Conservation (phyloP, 768 basidiomycete genomes). For the Lyophyllum decastes region DNA sequence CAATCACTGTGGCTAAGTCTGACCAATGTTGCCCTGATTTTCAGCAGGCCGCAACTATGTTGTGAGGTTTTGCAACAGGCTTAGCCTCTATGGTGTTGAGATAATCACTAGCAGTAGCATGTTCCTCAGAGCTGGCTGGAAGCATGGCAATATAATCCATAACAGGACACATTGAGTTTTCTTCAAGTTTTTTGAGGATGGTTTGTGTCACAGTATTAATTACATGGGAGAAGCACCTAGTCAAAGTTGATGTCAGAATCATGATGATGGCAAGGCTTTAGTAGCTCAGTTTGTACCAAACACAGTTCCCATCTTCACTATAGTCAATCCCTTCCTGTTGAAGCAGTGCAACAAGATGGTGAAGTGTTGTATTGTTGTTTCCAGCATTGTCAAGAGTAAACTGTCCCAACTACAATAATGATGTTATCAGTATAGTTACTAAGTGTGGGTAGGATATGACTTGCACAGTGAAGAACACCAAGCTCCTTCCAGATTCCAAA, state of each 20-base stretch:
- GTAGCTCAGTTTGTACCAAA: no score
- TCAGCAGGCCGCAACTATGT: constrained; percentile 29
- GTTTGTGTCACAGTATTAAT: constrained; percentile 24
- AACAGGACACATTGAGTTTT: not conserved
- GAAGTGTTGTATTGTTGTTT: constrained; percentile 33
- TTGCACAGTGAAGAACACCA: no score
- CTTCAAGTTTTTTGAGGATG: constrained; percentile 12
- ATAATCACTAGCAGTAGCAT: constrained; percentile 3
- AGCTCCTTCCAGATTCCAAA: not conserved
- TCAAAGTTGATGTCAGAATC: no score
- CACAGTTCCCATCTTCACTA: not conserved
- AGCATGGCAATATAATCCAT: not conserved
- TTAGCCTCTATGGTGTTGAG: constrained; percentile 23
- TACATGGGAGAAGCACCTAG: constrained; percentile 28
- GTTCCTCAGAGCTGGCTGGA: not conserved
- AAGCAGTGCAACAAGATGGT: constrained; percentile 16
- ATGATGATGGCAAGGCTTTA: no score
- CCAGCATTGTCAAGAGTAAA: constrained; percentile 38
- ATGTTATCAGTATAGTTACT: no score
- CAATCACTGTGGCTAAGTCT: constrained; percentile 23
- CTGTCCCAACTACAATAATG: not conserved
- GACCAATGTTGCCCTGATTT: constrained; percentile 28
- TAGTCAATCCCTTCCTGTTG: constrained; percentile 8
- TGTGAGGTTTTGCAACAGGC: constrained; percentile 21
- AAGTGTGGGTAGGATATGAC: no score